phyloP scores from a whole-genome alignment of 164 flowering plant genomes.

The Pachysandra terminalis region DNA sequence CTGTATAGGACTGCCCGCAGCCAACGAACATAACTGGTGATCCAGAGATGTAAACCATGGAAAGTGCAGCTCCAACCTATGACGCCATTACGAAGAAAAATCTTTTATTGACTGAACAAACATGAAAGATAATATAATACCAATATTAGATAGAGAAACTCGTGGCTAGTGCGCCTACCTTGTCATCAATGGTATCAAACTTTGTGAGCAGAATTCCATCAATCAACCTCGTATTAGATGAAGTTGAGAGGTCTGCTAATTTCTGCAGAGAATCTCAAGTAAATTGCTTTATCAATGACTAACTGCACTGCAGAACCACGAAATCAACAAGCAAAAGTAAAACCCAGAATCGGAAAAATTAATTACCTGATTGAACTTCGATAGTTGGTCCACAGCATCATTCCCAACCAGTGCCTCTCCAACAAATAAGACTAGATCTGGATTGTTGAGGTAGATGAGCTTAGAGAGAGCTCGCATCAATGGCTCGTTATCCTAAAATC shows the following conservation, averaged over 20 bases:
- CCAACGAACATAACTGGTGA: constrained; percentile 99
- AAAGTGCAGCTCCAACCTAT: constrained; percentile 96
- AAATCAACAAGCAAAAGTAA: neutral
- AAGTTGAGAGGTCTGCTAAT: constrained; percentile 76
- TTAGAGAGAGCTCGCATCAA: constrained; percentile 96
- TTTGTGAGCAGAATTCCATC: constrained; percentile 96
- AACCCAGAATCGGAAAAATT: neutral
- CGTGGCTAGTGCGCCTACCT: constrained; percentile 41
- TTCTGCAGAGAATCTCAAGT: constrained; percentile 44
- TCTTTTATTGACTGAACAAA: neutral
- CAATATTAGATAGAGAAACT: too few relatives aligned
- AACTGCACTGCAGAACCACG: too few relatives aligned
- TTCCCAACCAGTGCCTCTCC: constrained; percentile 98
- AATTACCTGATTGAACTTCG: constrained; percentile 96
- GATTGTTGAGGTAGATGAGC: constrained; percentile 81
- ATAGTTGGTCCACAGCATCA: constrained; percentile 96
- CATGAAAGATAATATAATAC: neutral
- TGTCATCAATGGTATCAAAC: constrained; percentile 95
- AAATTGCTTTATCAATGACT: neutral
- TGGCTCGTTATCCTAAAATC: constrained; percentile 87
- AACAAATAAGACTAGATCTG: constrained; percentile 89
- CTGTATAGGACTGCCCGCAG: constrained; percentile 93
- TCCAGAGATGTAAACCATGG: constrained; percentile 97
- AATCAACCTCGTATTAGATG: constrained; percentile 70
- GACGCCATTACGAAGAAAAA: neutral